These are phyloP conservation scores for Phytomonas sp. DNA, from an alignment of 208 protist species.

Conservation along the genomic window DNA sequence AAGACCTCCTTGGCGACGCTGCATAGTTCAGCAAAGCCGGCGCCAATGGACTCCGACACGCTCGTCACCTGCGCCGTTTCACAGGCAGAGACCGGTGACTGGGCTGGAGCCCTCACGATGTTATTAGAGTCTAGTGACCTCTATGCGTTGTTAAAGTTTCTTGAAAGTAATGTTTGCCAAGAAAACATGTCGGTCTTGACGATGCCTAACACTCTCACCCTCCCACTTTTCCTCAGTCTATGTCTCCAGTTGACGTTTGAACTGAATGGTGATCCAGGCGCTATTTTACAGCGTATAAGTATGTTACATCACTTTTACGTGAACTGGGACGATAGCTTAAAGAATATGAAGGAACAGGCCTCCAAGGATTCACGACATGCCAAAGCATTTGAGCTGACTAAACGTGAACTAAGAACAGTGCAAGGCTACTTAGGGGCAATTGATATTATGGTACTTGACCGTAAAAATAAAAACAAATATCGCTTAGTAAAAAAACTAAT, in stretches of 20 bases:
- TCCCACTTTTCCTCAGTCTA: slow-evolving; percentile 75
- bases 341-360: slow-evolving; percentile 46
- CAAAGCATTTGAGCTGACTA: slow-evolving; percentile 41
- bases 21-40: slow-evolving; percentile 17
- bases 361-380: slow-evolving; percentile 26
- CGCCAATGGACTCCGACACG: slow-evolving; percentile 44
- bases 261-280: slow-evolving; percentile 32
- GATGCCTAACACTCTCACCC: slow-evolving; percentile 42
- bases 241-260: slow-evolving; percentile 80
- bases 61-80: slow-evolving; percentile 47
- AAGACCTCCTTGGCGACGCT: slow-evolving; percentile 26
- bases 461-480: slow-evolving; percentile 62
- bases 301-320: slow-evolving; percentile 73
- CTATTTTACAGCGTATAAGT: slow-evolving; percentile 63
- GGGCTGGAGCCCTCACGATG: slow-evolving; percentile 56
- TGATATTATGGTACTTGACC: slow-evolving; percentile 45
- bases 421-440: slow-evolving; percentile 34
- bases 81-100: slow-evolving; percentile 54
- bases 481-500: slow-evolving; percentile 68
- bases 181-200: slow-evolving; percentile 52
- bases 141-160: slow-evolving; percentile 65
- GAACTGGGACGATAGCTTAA: slow-evolving; percentile 82
- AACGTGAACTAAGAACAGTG: slow-evolving; percentile 51
- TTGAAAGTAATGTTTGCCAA: slow-evolving; percentile 62
- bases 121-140: slow-evolving; percentile 69